Conservation (phyloP, 2,329 filamentous ascomycete genomes). For the Claviceps pusilla region DNA sequence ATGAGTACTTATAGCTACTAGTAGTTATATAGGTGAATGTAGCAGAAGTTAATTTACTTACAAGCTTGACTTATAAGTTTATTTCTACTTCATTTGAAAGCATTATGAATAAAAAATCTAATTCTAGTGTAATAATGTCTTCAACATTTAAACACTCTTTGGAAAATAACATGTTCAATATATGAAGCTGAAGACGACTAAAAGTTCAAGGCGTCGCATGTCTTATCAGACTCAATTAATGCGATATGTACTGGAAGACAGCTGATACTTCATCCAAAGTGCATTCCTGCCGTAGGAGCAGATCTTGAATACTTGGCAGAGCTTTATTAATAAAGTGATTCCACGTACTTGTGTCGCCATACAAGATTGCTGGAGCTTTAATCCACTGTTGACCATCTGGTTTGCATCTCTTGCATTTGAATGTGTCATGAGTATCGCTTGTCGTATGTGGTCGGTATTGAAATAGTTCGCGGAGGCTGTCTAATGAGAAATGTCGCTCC, state of each 20-base stretch:
- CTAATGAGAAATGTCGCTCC: conserved; percentile 86
- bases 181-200: background rate
- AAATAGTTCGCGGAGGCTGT: conserved; percentile 83
- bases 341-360: conserved; percentile 98
- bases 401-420: conserved; percentile 93
- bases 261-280: conserved; percentile 70
- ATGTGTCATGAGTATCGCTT: conserved; percentile 94
- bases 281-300: conserved; percentile 75
- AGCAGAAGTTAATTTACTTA: no score
- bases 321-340: conserved; percentile 86
- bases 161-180: background rate
- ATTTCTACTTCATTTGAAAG: no score
- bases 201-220: background rate
- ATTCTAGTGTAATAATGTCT: no score
- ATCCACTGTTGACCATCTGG: conserved; percentile 74
- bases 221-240: conserved; percentile 21
- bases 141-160: no score
- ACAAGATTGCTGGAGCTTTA: conserved; percentile 88
- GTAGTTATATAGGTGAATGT: no score
- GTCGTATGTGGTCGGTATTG: conserved; percentile 73
- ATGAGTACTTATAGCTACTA: no score
- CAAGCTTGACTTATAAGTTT: no score
- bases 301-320: conserved; percentile 72
- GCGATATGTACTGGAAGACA: conserved; percentile 97
- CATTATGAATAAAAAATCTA: no score